Base-by-base conservation (phyloP, 83 land plant species). In the Picea abies region DNA sequence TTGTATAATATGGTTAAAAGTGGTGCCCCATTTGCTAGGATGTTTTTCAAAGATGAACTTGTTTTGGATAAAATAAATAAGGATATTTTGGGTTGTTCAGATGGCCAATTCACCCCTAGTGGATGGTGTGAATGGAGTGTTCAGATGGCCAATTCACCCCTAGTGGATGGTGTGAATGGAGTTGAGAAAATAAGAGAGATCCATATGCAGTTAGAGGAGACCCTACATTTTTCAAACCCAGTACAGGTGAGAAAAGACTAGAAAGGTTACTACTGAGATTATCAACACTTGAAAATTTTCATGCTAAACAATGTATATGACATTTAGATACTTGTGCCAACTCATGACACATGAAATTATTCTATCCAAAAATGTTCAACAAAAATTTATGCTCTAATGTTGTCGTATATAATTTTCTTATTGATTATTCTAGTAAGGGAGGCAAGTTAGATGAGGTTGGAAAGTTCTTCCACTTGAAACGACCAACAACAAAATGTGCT, bases 101-200 rank as follows among this genome's bases (percentile, higher is more conserved):
- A 26, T 26, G 29, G 29, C 29, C 29, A 26, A 26, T 26, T 26
- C 32, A 90, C n/a, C n/a, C n/a, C n/a, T n/a, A n/a, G n/a, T n/a
- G n/a, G n/a, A n/a, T n/a, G n/a, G n/a, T n/a, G n/a, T n/a, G n/a
- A n/a, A n/a, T n/a, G n/a, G n/a, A n/a, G n/a, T n/a, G n/a, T n/a
- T n/a, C n/a, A n/a, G n/a, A n/a, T n/a, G n/a, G n/a, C n/a, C n/a
- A n/a, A n/a, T n/a, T n/a, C n/a, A n/a, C 94, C 12, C 95, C 97
- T 35, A 97, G 98, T 14, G 97, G 95, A 22, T 96, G 98, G 98
- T 94, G 97, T 79, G 56, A 87, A 15, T 90, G 92, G 39, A 82
- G 52, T n/a, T 80, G 84, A 7, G 56, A 14, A 19, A 62, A 60
- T n/a, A 84, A 82, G 63, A 87, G 78, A 67, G 92, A 92, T 79